These are phyloP conservation scores for Chlamydomonas incerta DNA, from an alignment of 139 green algal species.

Conservation along the genomic window DNA sequence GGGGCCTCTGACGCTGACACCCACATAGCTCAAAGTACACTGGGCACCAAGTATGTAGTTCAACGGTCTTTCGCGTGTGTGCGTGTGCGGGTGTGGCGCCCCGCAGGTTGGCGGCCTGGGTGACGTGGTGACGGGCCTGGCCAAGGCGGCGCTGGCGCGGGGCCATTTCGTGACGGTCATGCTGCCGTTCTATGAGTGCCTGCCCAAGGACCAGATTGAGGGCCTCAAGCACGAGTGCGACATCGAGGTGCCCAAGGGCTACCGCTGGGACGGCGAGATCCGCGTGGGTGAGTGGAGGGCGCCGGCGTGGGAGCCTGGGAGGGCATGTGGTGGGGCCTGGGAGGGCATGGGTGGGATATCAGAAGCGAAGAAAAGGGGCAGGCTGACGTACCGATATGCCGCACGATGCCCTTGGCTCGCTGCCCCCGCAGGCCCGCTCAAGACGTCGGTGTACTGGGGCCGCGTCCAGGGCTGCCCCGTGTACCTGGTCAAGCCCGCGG, in stretches of 20 bases:
- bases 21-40: too few species aligned
- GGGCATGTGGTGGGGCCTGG: background rate
- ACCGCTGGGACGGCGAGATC: conserved; percentile 78
- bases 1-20: too few species aligned
- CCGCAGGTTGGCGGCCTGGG: conserved; percentile 91
- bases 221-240: conserved; percentile 79
- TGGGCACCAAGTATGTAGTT: too few species aligned
- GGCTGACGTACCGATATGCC: too few species aligned
- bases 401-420: too few species aligned
- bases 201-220: conserved; percentile 74
- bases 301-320: background rate
- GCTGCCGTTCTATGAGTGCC: conserved; percentile 93
- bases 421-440: conserved; percentile 53
- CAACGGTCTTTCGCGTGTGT: too few species aligned
- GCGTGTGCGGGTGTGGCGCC: too few species aligned
- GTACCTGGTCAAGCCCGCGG: conserved; percentile 76
- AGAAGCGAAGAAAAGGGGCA: too few species aligned
- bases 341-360: background rate
- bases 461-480: conserved; percentile 67
- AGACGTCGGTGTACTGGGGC: conserved; percentile 70
- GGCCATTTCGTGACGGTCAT: conserved; percentile 86
- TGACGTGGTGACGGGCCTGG: conserved; percentile 92
- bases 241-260: conserved; percentile 85
- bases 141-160: conserved; percentile 69
- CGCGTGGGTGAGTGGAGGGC: conserved; percentile 31